Base-by-base conservation (phyloP, 1,284 basidiomycete genomes). In the Pseudozyma tsukubaensis region DNA sequence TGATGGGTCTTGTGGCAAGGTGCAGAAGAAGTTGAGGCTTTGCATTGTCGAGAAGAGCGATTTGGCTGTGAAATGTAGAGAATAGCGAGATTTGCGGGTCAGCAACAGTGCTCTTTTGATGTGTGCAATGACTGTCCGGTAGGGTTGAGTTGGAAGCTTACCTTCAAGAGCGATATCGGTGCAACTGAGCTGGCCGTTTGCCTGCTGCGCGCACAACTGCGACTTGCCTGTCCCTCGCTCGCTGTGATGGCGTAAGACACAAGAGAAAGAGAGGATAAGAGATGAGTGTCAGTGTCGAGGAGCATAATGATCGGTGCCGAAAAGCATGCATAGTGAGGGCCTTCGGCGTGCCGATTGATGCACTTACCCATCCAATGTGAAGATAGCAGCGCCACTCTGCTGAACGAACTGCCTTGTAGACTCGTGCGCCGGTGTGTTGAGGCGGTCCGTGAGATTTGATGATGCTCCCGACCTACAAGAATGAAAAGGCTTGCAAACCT, bases 21-120 rank as follows among this genome's bases (percentile, higher is more conserved):
- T 65, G 57, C 75, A 77, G 60, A 77, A 77, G 50, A 77, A 77
- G 55, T 74, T 68, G 64, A 77, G 75, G 63, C 70, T 74, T 37
- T 77, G 71, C 74, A 77, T 77, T 24, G 74, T 73, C 57, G 70
- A 63, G 52, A 77, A 77, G 18, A 77, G 71, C 5, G 72, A 63
- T 42, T 71, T 73, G 47, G 74, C 74, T 77, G 50, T 49, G 36
- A 39, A 7, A 3, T n/a, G 16, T 29, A 29, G 24, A 29, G 24
- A 29, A 3, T 3, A 29, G 24, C 24, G 24, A 29, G 24, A 29
- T 6, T 29, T 29, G 24, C 6, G 24, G 3, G 24, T 29, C 24
- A 29, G 24, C 24, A 29, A 29, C 24, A 29, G 24, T 29, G 24
- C 3, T 29, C 24, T 29, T 29, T 6, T 6, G 24, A 29, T 29